Base-by-base conservation (phyloP, 495 filamentous ascomycete species). In the Paragyromitra xinjiangensis region DNA sequence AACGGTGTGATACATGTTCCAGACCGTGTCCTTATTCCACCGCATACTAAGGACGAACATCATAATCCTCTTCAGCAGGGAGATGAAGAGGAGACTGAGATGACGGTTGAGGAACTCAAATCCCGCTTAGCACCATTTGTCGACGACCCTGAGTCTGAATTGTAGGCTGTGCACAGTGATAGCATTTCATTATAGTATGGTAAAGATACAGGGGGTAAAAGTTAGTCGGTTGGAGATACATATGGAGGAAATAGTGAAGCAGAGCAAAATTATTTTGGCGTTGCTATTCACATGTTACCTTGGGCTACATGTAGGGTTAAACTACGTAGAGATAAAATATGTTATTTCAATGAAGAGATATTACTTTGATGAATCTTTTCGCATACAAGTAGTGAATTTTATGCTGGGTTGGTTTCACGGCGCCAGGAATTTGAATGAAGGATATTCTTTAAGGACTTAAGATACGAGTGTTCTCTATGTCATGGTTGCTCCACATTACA, bases 1-100 rank as follows among this genome's bases (percentile, higher is more conserved):
- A 91, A 96, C 84, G 94, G 94, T 45, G 91, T 92, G 40, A 85
- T 95, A 40, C 94, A 97, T 75, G 89, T 93, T 51, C 84, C 94
- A 7, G 84, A 86, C 55, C 85, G 85, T 59, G 89, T 97, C 1
- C 82, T 97, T 69, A 88, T 97, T 80, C 94, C 94, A 78, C 93
- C 93, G 82, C 69, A 77, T 53, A 79, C 56, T 7, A 58, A 71
- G 34, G 37, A 34, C 48, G 77, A 69, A 16, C 71, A 78, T n/a
- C 63, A n/a, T 12, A 87, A 87, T 55, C 78, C 86, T 37, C 84
- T 83, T 45, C 80, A 82, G 19, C 77, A 65, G 56, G 63, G 56
- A 6, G 73, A 81, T 51, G 81, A 83, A 22, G 85, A 85, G 77
- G 82, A 82, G 2, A 87, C 84, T 61, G 89, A 89, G 81, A 84